phyloP scores from a whole-genome alignment of 176 grass and related monocot genomes.

The Bothriochloa decipiens region DNA sequence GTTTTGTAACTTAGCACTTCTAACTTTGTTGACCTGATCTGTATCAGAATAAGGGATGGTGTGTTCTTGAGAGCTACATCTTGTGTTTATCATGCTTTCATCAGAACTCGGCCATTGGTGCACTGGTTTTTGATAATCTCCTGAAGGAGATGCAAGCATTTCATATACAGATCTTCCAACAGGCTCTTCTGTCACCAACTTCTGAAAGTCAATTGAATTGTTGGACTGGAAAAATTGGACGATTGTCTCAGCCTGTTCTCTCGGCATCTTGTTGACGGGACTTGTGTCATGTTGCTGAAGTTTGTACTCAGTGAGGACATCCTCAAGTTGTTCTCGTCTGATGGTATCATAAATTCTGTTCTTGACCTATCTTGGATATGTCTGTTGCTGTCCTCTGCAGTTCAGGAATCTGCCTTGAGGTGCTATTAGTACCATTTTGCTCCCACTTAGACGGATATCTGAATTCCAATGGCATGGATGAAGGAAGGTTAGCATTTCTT shows the following conservation, averaged over 20 bases:
- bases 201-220: constrained; percentile 14
- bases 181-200: constrained; percentile 2
- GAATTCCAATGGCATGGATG: constrained; percentile 45
- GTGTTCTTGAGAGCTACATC: neutral
- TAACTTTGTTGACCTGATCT: neutral
- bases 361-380: neutral
- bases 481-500: constrained; percentile 25
- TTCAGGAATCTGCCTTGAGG: constrained; percentile 24
- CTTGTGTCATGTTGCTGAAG: constrained; percentile 1
- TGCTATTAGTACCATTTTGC: neutral
- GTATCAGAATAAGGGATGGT: neutral
- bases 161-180: constrained; percentile 21
- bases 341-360: constrained; percentile 19
- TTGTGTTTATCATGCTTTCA: constrained; percentile 15
- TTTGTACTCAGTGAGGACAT: constrained; percentile 15
- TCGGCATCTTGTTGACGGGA: constrained; percentile 14
- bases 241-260: neutral
- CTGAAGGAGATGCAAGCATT: constrained; percentile 5
- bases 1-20: neutral
- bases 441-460: constrained; percentile 24
- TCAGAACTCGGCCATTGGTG: constrained; percentile 1
- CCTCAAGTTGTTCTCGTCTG: constrained; percentile 11
- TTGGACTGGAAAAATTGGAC: constrained; percentile 21
- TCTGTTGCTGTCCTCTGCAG: neutral
- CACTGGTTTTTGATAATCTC: neutral